Evolutionary conservation across 495 filamentous ascomycete species (phyloP).

Genomic region (Staphylotrichum longicolle): DNA sequence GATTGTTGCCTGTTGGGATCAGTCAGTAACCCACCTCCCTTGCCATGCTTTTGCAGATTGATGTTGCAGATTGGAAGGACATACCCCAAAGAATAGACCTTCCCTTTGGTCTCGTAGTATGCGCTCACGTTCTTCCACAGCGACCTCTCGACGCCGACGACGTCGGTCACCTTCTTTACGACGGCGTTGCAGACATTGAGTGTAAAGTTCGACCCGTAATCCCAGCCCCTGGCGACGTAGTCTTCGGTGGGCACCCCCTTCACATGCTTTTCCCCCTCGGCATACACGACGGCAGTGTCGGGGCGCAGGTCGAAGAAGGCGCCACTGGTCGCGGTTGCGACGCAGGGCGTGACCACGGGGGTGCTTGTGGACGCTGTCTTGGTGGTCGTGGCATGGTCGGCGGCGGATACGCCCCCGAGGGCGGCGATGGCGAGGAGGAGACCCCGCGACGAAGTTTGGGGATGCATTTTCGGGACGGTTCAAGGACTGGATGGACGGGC

Average conservation of each 20-base stretch:
- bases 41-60: background rate
- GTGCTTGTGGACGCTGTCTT: conserved; percentile 27
- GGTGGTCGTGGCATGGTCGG: conserved; percentile 22
- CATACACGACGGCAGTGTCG: conserved; percentile 56
- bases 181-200: conserved; percentile 91
- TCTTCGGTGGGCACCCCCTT: conserved; percentile 58
- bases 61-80: background rate
- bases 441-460: conserved; percentile 13
- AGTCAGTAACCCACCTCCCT: conserved; percentile 3
- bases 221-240: conserved; percentile 80
- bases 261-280: conserved; percentile 58
- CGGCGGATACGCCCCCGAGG: conserved; percentile 19
- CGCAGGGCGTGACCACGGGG: conserved; percentile 62
- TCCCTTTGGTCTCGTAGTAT: conserved; percentile 72
- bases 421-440: conserved; percentile 27
- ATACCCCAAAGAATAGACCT: conserved; percentile 82
- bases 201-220: conserved; percentile 88
- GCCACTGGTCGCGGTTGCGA: conserved; percentile 70
- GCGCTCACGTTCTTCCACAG: conserved; percentile 83
- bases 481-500: too few species aligned
- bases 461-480: conserved; percentile 24
- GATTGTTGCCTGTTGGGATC: conserved; percentile 60
- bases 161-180: conserved; percentile 69
- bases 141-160: conserved; percentile 62
- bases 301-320: conserved; percentile 87